A percentile compares a stretch with the other conserved stretches of the same genome.
Evolutionary conservation across 1,139 yeast genomes (phyloP).

Genomic region (Pneumocystis jirovecii): DNA sequence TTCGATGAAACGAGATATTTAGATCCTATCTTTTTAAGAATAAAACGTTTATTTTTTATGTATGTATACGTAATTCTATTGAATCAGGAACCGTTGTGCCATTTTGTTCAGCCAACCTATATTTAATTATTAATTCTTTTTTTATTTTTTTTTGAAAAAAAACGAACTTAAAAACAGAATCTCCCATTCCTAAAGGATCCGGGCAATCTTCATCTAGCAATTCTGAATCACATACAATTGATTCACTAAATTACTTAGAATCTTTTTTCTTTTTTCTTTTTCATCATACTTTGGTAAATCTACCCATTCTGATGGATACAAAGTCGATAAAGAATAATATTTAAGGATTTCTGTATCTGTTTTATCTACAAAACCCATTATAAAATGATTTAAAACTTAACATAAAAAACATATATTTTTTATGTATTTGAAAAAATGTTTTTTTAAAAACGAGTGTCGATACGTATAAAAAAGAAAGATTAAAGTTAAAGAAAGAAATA

Average conservation of each 20-base stretch:
- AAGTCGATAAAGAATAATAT: neutral
- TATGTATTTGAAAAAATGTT: neutral
- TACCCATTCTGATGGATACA: neutral
- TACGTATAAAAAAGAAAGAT: no score
- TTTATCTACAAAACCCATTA: neutral
- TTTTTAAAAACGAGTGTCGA: neutral
- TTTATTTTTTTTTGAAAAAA: neutral
- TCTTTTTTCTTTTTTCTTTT: neutral
- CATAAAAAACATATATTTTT: neutral
- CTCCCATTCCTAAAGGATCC: neutral
- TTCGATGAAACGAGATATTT: constrained; percentile 22
- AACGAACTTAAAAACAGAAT: neutral
- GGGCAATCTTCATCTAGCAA: neutral
- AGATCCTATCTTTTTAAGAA: neutral
- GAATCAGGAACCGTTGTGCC: neutral
- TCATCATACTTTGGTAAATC: neutral
- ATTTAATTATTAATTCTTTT: neutral
- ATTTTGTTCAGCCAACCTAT: neutral
- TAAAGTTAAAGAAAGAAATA: no score
- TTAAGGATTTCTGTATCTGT: neutral
- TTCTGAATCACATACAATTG: neutral
- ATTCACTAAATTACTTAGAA: neutral
- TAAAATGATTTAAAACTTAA: neutral
- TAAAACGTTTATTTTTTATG: neutral
- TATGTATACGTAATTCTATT: neutral